phyloP scores from a whole-genome alignment of 306 rosid genomes.

The Glycine latifolia region DNA sequence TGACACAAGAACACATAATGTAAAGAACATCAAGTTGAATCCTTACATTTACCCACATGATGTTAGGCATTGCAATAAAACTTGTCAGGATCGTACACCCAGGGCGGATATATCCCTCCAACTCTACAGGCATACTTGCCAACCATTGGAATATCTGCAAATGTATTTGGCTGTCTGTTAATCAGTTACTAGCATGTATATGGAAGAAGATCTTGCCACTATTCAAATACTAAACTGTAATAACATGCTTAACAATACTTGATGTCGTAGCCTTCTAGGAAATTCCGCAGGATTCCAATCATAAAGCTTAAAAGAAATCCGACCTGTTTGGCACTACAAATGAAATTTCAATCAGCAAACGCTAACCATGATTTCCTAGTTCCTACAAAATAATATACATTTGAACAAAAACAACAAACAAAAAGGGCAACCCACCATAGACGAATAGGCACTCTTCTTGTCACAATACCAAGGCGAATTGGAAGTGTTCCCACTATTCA shows the following conservation, averaged over 20 bases:
- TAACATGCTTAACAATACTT: slow-evolving; percentile 80
- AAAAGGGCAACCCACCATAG: slow-evolving; percentile 67
- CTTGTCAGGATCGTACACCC: slow-evolving; percentile 90
- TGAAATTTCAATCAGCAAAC: slow-evolving; percentile 55
- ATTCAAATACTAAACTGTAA: slow-evolving; percentile 80
- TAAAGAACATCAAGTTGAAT: slow-evolving; percentile 32
- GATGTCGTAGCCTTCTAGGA: slow-evolving; percentile 98
- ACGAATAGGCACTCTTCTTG: slow-evolving; percentile 78
- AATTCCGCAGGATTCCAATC: slow-evolving; percentile 99
- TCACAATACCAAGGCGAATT: slow-evolving; percentile 66
- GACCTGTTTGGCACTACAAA: slow-evolving; percentile 97
- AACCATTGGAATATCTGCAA: slow-evolving; percentile 97
- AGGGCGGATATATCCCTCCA: slow-evolving; percentile 99
- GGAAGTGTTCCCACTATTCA: slow-evolving; percentile 62
- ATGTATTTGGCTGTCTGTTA: slow-evolving; percentile 52
- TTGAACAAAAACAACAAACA: slow-evolving; percentile 26
- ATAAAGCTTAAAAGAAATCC: slow-evolving; percentile 96
- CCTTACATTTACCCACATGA: slow-evolving; percentile 93
- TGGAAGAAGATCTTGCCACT: slow-evolving; percentile 36
- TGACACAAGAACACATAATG: background rate
- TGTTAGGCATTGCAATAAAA: slow-evolving; percentile 87
- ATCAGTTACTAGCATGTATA: slow-evolving; percentile 43
- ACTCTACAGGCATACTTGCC: slow-evolving; percentile 93
- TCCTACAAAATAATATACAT: slow-evolving; percentile 17
- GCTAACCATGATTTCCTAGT: slow-evolving; percentile 3